Base-by-base conservation (phyloP, 1,284 basidiomycete species). In the Mycena sp. region DNA sequence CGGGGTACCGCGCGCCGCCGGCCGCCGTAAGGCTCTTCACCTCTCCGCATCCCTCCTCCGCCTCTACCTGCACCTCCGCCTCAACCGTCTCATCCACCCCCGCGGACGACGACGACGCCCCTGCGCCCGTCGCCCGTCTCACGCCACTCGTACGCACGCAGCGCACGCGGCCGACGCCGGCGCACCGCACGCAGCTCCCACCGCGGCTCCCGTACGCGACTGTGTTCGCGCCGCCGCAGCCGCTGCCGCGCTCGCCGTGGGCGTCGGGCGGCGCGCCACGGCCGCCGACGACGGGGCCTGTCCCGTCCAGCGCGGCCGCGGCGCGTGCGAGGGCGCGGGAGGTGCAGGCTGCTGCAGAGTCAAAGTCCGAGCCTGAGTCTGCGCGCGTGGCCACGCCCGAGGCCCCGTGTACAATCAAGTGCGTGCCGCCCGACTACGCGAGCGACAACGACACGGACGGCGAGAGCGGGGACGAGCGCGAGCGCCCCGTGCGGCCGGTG, bases 221-320 rank as follows among this genome's bases (percentile, higher is more conserved):
- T 30, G 65, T 64, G 0, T 67, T 67, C 51, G 19, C 54, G 32
- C 54, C 54, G 35, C 58, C 62, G 16, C 3, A 6, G 23, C 58
- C 58, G 45, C 51, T 67, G 2, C 58, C 62, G 40, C 48, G 59
- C 14, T 64, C 58, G 6, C 65, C 65, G 40, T 67, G 65, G 65
- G 62, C 62, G 46, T 19, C 61, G 25, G 30, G 28, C 38, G 12
- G 48, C 30, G 32, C 5, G 28, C 35, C 11, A 19, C 46, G 17
- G 26, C 45, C 25, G 45, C 25, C 23, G 25, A 48, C 32, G 30
- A n/a, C 25, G 30, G 32, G 44, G 21, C 25, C 44, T n/a, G 41
- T 25, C 40, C 52, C 28, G 19, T 32, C n/a, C 29, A 32, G 44
- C 25, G 44, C 16, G 21, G 23, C 21, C 9, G 25, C n/a, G 38